These are phyloP conservation scores for Amaranthus cruentus DNA, from an alignment of 148 eudicot species.

Conservation along the genomic window DNA sequence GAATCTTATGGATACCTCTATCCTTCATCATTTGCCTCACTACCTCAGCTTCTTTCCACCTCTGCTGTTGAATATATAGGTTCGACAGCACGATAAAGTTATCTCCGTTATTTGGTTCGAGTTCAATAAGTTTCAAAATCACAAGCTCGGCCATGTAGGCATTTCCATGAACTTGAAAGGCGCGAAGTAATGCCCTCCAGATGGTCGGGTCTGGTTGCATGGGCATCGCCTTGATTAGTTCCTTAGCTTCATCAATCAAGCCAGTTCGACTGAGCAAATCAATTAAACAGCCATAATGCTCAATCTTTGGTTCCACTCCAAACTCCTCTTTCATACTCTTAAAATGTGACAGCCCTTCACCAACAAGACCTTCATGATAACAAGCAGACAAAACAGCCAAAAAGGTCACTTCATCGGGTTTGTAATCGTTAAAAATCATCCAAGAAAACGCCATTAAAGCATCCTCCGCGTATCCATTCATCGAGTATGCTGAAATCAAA, in stretches of 20 bases:
- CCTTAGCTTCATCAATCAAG: slow-evolving; percentile 29
- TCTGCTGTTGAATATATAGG: slow-evolving; percentile 24
- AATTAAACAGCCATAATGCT: slow-evolving; percentile 43
- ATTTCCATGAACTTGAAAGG: slow-evolving; percentile 19
- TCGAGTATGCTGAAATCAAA: slow-evolving; percentile 37
- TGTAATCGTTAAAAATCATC: slow-evolving; percentile 33
- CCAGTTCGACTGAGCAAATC: slow-evolving; percentile 36
- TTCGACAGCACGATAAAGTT: slow-evolving; percentile 31
- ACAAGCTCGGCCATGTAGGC: slow-evolving; percentile 23
- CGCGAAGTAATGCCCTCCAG: slow-evolving; percentile 43
- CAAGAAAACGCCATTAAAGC: slow-evolving; percentile 36
- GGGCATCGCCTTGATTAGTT: slow-evolving; percentile 28
- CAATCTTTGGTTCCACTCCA: slow-evolving; percentile 28
- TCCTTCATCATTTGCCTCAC: slow-evolving; percentile 26
- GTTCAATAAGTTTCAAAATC: slow-evolving; percentile 29
- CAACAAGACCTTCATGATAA: slow-evolving; percentile 28
- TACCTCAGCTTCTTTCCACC: slow-evolving; percentile 32
- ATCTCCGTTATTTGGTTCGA: slow-evolving; percentile 35
- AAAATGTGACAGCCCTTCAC: slow-evolving; percentile 31
- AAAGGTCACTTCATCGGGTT: slow-evolving; percentile 42
- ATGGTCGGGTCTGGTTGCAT: slow-evolving; percentile 24
- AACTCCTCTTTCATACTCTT: slow-evolving; percentile 31
- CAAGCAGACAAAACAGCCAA: slow-evolving; percentile 41
- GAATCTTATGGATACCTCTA: slow-evolving; percentile 26
- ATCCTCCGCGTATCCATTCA: slow-evolving; percentile 33